phyloP scores from a whole-genome alignment of 441 rosid species.

The Metrosideros polymorpha region DNA sequence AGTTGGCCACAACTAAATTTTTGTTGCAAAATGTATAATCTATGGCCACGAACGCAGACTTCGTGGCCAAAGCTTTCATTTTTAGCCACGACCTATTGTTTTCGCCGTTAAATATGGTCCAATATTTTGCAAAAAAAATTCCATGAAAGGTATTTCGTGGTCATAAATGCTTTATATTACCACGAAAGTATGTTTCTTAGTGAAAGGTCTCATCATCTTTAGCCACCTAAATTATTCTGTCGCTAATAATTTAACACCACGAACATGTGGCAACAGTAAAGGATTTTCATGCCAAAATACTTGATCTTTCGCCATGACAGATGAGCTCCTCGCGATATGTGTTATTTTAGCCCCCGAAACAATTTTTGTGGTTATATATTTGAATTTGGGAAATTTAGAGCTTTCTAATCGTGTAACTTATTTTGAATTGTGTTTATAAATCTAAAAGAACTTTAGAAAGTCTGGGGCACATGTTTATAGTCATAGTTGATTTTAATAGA shows the following conservation, averaged over 20 bases:
- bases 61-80: neutral
- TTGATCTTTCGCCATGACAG: neutral
- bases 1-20: neutral
- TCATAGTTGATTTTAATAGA: neutral
- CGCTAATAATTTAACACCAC: neutral
- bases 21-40: neutral
- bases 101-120: neutral
- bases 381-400: neutral
- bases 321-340: neutral
- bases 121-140: neutral
- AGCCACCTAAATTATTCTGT: neutral
- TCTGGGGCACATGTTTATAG: neutral
- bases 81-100: neutral
- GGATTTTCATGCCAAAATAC: neutral
- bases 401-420: neutral
- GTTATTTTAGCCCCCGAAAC: neutral
- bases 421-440: neutral
- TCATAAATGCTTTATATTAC: neutral
- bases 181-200: neutral
- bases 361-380: neutral
- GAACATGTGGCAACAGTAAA: neutral
- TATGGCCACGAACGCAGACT: neutral
- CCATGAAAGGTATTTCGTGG: neutral
- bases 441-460: neutral
- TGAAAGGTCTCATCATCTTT: neutral